Percentiles rank a stretch among this genome's conserved stretches.
phyloP scores from a whole-genome alignment of 176 grass and related monocot genomes.

The Oryza officinalis region DNA sequence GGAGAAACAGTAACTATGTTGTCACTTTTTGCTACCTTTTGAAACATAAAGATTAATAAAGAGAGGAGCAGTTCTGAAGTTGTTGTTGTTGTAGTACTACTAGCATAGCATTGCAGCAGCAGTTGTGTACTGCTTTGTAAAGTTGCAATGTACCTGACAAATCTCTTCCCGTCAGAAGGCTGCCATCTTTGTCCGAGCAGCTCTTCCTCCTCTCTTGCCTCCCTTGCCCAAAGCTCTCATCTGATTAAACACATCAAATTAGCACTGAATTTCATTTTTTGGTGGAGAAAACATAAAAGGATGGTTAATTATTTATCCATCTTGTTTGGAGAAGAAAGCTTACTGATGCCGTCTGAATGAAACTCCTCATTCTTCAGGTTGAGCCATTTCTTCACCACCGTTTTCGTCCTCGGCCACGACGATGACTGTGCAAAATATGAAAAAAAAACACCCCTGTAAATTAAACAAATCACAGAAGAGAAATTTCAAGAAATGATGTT shows the following conservation, averaged over 20 bases:
- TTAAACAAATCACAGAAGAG: background rate
- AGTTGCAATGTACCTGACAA: conserved; percentile 51
- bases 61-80: background rate
- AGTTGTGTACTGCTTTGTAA: background rate
- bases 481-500: background rate
- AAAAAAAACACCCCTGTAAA: background rate
- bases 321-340: conserved; percentile 10
- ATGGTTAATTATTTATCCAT: background rate
- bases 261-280: background rate
- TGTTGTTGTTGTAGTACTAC: background rate
- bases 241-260: conserved; percentile 28
- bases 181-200: conserved; percentile 79
- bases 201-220: conserved; percentile 62
- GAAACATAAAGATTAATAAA: conserved; percentile 18
- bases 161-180: conserved; percentile 51
- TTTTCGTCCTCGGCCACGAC: conserved; percentile 85
- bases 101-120: background rate
- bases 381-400: conserved; percentile 74
- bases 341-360: conserved; percentile 60
- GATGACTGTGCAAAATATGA: conserved; percentile 46
- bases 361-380: conserved; percentile 54
- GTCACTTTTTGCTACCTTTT: background rate
- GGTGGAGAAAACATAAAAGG: background rate
- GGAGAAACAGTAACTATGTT: background rate
- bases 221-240: conserved; percentile 19